Evolutionary conservation across 2,329 filamentous ascomycete genomes (phyloP).

Genomic region (Exserohilum rostratum): DNA sequence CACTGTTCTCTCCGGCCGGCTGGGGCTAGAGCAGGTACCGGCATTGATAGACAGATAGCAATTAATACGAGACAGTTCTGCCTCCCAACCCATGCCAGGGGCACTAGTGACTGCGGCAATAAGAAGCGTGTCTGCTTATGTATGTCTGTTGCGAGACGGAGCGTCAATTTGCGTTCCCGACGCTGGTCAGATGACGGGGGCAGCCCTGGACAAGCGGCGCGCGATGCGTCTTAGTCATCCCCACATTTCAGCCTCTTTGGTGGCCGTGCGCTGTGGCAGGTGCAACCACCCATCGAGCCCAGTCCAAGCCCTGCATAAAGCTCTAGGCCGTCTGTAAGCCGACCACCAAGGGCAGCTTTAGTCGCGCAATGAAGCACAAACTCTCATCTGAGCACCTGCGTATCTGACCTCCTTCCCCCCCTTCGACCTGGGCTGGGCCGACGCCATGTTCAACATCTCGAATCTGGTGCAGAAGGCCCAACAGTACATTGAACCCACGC

Average conservation of each 20-base stretch:
- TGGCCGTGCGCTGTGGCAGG: conserved; percentile 18
- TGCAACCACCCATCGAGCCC: conserved; percentile 12
- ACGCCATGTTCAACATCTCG: conserved; percentile 61
- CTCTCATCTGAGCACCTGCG: conserved; percentile 7
- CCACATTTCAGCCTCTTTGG: conserved; percentile 11
- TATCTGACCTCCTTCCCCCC: conserved; percentile 18
- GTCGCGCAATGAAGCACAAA: conserved; percentile 39
- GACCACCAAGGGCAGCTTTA: conserved; percentile 17
- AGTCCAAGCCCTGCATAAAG: conserved; percentile 20
- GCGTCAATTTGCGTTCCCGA: too few species aligned
- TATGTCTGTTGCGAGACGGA: background rate
- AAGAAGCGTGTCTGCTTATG: background rate
- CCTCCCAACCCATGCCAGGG: background rate
- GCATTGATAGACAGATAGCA: background rate
- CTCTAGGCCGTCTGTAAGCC: conserved; percentile 18
- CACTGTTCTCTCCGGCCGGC: background rate
- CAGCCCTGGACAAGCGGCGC: background rate
- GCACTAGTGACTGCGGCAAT: too few species aligned
- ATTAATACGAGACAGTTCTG: background rate
- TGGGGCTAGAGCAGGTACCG: background rate
- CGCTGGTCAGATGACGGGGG: background rate
- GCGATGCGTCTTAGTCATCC: conserved; percentile 12
- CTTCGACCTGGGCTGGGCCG: conserved; percentile 20
- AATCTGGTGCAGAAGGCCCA: conserved; percentile 95
- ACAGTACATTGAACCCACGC: conserved; percentile 89